These are phyloP conservation scores for Fusarium sp. DNA, from an alignment of 2,329 filamentous ascomycete genomes.

Conservation along the genomic window DNA sequence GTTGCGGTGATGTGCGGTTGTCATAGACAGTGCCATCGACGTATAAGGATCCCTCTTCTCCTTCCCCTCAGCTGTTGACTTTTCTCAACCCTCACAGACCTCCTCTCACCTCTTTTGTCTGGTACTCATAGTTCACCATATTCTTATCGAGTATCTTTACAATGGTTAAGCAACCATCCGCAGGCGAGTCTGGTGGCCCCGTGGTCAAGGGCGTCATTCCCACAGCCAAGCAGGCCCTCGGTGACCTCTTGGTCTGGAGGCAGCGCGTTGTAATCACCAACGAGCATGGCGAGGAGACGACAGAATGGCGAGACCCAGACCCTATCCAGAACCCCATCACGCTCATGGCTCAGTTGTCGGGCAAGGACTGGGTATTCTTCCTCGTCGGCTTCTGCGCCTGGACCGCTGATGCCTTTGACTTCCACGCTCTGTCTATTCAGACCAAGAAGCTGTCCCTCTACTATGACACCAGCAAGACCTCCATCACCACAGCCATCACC, in stretches of 20 bases:
- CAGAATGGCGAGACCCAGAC: conserved; percentile 77
- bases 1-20: conserved; percentile 8
- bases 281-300: conserved; percentile 72
- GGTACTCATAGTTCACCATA: neutral
- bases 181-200: conserved; percentile 71
- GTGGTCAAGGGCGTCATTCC: conserved; percentile 74
- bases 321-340: conserved; percentile 78
- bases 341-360: conserved; percentile 73
- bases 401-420: conserved; percentile 88
- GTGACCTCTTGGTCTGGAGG: conserved; percentile 79
- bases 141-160: neutral
- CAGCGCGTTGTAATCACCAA: conserved; percentile 77
- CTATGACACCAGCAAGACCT: conserved; percentile 67
- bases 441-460: conserved; percentile 75
- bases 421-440: conserved; percentile 84
- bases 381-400: conserved; percentile 80
- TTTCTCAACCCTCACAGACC: neutral
- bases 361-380: conserved; percentile 81
- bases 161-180: conserved; percentile 25
- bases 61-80: neutral
- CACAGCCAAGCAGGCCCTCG: conserved; percentile 73
- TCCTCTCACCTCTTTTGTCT: neutral
- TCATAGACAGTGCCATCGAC: neutral
- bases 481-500: conserved; percentile 81
- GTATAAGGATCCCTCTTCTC: conserved; percentile 26